Evolutionary conservation across 306 rosid genomes (phyloP).

Genomic region (Lathyrus aphaca): DNA sequence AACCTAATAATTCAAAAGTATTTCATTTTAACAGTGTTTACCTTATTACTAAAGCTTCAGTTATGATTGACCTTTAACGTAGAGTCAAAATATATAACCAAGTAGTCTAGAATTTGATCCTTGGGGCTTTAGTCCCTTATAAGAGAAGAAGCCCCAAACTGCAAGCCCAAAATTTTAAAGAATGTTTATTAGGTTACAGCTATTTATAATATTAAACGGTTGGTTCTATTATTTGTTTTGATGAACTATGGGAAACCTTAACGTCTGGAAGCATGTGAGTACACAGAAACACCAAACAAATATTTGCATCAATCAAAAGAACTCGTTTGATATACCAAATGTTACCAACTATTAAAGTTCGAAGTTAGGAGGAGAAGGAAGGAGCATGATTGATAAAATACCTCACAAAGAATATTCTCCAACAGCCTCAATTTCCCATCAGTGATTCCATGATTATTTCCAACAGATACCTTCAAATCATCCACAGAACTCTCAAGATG

Average conservation of each 20-base stretch:
- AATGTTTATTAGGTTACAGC: background rate
- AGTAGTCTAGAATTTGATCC: background rate
- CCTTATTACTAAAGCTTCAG: background rate
- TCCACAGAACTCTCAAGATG: conserved; percentile 77
- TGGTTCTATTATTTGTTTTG: background rate
- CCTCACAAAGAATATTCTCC: conserved; percentile 88
- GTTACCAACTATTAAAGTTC: conserved; percentile 16
- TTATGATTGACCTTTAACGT: background rate
- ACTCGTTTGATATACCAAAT: conserved; percentile 35
- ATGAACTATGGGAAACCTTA: conserved; percentile 5
- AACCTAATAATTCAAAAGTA: background rate
- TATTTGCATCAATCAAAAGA: conserved; percentile 26
- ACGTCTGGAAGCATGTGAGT: background rate
- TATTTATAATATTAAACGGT: background rate
- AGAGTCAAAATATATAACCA: background rate
- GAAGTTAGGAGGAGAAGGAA: background rate
- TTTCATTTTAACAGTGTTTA: background rate
- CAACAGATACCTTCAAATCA: conserved; percentile 74
- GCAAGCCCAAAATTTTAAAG: background rate
- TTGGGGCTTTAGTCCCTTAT: background rate
- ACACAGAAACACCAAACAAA: background rate
- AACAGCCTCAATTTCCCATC: conserved; percentile 83
- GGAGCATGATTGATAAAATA: conserved; percentile 37
- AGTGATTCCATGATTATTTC: conserved; percentile 73
- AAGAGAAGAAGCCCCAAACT: background rate